Percentiles rank a stretch among this genome's conserved stretches.
Conservation (phyloP, 2,329 filamentous ascomycete species). For the Cercospora nicotianae region DNA sequence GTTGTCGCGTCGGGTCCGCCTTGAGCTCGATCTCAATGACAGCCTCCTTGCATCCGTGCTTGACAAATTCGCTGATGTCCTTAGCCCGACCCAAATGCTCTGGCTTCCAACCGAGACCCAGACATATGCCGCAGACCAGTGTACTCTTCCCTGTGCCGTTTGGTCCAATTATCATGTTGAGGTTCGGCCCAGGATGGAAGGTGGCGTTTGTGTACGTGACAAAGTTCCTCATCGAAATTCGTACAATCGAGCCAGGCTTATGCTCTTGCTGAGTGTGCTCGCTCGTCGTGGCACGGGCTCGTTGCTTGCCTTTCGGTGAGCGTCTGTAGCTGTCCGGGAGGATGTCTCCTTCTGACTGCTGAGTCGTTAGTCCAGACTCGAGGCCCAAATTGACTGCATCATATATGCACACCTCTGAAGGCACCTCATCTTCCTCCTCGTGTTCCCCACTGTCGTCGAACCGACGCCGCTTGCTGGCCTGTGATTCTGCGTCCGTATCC, state of each 20-base stretch:
- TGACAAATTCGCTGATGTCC: slow-evolving; percentile 85
- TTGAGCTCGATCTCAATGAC: slow-evolving; percentile 89
- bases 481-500: slow-evolving; percentile 1
- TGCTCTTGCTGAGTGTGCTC: slow-evolving; percentile 32
- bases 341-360: slow-evolving; percentile 24
- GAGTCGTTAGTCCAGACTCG: neutral
- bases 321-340: slow-evolving; percentile 40
- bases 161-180: slow-evolving; percentile 99
- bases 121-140: slow-evolving; percentile 91
- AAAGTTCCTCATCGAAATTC: slow-evolving; percentile 83
- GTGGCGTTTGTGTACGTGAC: slow-evolving; percentile 93
- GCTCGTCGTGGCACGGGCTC: slow-evolving; percentile 9
- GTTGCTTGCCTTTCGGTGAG: slow-evolving; percentile 31
- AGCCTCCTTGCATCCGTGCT: slow-evolving; percentile 76
- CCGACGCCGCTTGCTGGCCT: slow-evolving; percentile 22
- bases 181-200: slow-evolving; percentile 83
- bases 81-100: slow-evolving; percentile 82
- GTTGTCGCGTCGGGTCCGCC: slow-evolving; percentile 55
- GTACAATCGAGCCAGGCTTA: slow-evolving; percentile 81
- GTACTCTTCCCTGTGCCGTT: slow-evolving; percentile 98
- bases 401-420: slow-evolving; percentile 1
- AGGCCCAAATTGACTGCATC: neutral
- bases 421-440: slow-evolving; percentile 7
- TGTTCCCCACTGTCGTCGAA: slow-evolving; percentile 13
- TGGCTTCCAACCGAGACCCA: slow-evolving; percentile 83